Percentiles rank a stretch among this genome's conserved stretches.
Conservation (phyloP, 1,284 basidiomycete species). For the Neotropicomus parvogracilis region DNA sequence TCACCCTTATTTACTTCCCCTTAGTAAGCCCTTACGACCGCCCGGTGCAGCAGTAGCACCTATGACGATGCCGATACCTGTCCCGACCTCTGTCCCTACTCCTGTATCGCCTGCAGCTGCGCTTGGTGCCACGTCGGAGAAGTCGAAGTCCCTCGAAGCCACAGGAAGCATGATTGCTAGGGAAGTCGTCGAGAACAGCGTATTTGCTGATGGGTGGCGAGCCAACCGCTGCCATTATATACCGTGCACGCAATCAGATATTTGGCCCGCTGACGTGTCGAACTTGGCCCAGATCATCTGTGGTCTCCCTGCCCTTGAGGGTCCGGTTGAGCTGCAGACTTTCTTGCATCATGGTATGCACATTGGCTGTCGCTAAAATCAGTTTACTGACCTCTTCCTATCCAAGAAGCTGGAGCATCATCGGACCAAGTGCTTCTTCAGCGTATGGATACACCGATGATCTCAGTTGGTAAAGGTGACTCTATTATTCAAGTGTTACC, state of each 20-base stretch:
- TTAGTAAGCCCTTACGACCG: constrained; percentile 54
- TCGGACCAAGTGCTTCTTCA: constrained; percentile 28
- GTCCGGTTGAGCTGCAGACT: constrained; percentile 25
- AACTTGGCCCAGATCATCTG: constrained; percentile 37
- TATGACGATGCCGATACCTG: constrained; percentile 38
- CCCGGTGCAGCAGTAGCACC: constrained; percentile 48
- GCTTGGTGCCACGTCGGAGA: constrained; percentile 56
- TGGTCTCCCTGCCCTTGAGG: constrained; percentile 25
- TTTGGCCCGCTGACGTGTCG: constrained; percentile 57
- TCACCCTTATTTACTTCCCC: constrained; percentile 54
- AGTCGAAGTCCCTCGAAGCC: constrained; percentile 61
- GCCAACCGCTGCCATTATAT: constrained; percentile 36
- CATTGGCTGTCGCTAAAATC: neutral
- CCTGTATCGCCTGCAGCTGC: constrained; percentile 73
- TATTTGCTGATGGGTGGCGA: constrained; percentile 68
- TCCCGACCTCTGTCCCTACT: constrained; percentile 61
- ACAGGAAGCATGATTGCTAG: constrained; percentile 55
- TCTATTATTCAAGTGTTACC: constrained; percentile 62
- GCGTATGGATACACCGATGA: constrained; percentile 50
- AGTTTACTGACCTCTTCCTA: constrained; percentile 1
- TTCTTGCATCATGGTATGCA: constrained; percentile 42
- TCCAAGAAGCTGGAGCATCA: constrained; percentile 1
- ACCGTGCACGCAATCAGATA: constrained; percentile 29
- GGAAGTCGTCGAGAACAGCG: constrained; percentile 65
- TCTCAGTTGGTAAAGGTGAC: constrained; percentile 61